Evolutionary conservation across 2,329 filamentous ascomycete species (phyloP).

Genomic region (Beauveria brongniartii): DNA sequence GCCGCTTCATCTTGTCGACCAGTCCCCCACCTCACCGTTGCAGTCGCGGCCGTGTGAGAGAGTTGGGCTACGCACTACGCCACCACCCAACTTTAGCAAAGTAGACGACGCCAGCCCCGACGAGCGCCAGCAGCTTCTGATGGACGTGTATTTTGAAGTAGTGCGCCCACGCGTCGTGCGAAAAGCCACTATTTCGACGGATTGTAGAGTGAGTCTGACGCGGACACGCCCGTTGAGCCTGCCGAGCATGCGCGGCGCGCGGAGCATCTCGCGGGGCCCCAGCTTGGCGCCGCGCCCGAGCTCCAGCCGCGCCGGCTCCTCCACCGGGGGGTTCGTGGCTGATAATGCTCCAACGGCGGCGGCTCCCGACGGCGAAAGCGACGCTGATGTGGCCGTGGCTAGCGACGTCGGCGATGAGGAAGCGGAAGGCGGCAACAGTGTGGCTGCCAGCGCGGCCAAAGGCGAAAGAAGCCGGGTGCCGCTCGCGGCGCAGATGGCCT

Average conservation of each 20-base stretch:
- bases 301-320: neutral
- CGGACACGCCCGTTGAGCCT: constrained; percentile 17
- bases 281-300: constrained; percentile 3
- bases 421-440: constrained; percentile 15
- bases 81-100: constrained; percentile 31
- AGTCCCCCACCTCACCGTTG: constrained; percentile 13
- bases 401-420: neutral
- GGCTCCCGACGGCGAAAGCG: neutral
- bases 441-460: neutral
- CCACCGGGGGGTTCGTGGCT: neutral
- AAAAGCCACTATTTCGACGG: constrained; percentile 22
- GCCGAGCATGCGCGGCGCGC: constrained; percentile 10
- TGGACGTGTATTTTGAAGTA: constrained; percentile 43
- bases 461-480: constrained; percentile 22
- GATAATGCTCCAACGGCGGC: neutral
- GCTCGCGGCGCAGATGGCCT: constrained; percentile 19
- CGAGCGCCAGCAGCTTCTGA: constrained; percentile 40
- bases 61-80: neutral
- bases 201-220: constrained; percentile 19
- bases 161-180: constrained; percentile 34
- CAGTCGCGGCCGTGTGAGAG: neutral
- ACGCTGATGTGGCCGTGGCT: neutral
- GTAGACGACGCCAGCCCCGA: constrained; percentile 40
- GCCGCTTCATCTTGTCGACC: neutral
- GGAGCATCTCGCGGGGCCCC: neutral